A percentile compares a stretch with the other conserved stretches of the same genome.
phyloP scores from a whole-genome alignment of 495 filamentous ascomycete species.

The Cercophora samala region DNA sequence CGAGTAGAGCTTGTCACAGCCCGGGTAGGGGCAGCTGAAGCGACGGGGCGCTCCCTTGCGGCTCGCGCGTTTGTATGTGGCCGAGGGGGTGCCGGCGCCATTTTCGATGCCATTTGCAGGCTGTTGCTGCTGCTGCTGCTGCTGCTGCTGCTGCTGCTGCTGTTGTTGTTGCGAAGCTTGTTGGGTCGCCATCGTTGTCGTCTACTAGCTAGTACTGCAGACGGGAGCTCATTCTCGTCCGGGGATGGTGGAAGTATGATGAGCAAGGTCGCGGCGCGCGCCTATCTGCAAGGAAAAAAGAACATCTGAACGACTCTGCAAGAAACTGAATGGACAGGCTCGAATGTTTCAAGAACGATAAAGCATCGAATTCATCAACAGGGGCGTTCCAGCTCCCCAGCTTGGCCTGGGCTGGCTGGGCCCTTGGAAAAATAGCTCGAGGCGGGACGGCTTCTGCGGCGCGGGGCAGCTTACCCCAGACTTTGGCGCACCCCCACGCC shows the following conservation, averaged over 20 bases:
- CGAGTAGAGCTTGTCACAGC: conserved; percentile 92
- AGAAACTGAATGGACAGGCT: neutral
- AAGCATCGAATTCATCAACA: neutral
- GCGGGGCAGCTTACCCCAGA: conserved; percentile 24
- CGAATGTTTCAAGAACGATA: neutral
- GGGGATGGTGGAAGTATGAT: neutral
- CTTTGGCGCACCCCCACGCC: conserved; percentile 16
- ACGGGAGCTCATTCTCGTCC: neutral
- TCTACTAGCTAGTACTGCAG: neutral
- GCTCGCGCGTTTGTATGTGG: conserved; percentile 48
- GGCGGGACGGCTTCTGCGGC: conserved; percentile 1
- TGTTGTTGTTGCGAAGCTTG: neutral
- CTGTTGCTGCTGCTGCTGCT: too few relatives aligned
- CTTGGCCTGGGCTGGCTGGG: neutral
- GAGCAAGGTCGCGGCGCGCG: conserved; percentile 13
- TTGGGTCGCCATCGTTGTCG: conserved; percentile 19
- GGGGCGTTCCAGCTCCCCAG: neutral
- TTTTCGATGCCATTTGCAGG: conserved; percentile 3
- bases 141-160: neutral
- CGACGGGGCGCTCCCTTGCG: conserved; percentile 47
- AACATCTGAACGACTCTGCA: neutral
- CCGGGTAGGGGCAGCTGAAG: conserved; percentile 79
- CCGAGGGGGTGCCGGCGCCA: conserved; percentile 10
- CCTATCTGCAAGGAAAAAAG: conserved; percentile 11
- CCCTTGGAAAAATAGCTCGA: conserved; percentile 17